These are phyloP conservation scores for Vaucheria bursata DNA, from an alignment of 352 stramenopile species.

Conservation along the genomic window DNA sequence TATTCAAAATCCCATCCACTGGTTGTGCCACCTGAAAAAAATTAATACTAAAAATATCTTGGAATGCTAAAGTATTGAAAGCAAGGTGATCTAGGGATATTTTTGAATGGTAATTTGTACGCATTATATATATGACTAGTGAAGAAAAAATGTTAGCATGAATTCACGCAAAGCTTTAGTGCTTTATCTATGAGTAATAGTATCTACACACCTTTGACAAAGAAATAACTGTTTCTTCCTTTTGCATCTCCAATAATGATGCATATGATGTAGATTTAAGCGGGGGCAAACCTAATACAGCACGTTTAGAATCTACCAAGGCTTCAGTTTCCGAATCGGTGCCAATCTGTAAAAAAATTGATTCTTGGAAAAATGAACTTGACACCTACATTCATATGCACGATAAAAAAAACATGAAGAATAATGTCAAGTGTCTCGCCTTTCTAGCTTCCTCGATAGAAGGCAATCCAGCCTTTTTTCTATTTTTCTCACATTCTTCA, in stretches of 20 bases:
- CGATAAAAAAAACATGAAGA: neutral
- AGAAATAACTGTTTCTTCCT: slow-evolving; percentile 40
- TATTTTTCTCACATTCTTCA: slow-evolving; percentile 35
- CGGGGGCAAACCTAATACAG: slow-evolving; percentile 28
- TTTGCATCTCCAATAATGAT: slow-evolving; percentile 36
- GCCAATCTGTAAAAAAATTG: too few relatives aligned
- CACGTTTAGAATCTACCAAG: slow-evolving; percentile 30
- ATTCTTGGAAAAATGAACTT: too few relatives aligned
- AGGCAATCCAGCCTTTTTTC: slow-evolving; percentile 14
- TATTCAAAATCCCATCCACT: slow-evolving; percentile 31
- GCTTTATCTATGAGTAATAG: neutral
- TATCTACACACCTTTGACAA: slow-evolving; percentile 24
- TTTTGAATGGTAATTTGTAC: neutral
- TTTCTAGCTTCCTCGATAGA: slow-evolving; percentile 11
- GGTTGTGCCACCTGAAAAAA: neutral
- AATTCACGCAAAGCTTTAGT: neutral
- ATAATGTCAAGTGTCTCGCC: neutral
- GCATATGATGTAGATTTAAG: neutral
- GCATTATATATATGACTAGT: neutral
- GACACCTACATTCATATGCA: too few relatives aligned
- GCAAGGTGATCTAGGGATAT: neutral
- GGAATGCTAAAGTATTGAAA: neutral
- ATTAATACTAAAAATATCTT: neutral
- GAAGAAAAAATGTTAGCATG: neutral
- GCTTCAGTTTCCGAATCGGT: neutral